Percentiles rank a stretch among this genome's conserved stretches.
phyloP scores from a whole-genome alignment of 129 eudicot genomes.

The Mikania micrantha region DNA sequence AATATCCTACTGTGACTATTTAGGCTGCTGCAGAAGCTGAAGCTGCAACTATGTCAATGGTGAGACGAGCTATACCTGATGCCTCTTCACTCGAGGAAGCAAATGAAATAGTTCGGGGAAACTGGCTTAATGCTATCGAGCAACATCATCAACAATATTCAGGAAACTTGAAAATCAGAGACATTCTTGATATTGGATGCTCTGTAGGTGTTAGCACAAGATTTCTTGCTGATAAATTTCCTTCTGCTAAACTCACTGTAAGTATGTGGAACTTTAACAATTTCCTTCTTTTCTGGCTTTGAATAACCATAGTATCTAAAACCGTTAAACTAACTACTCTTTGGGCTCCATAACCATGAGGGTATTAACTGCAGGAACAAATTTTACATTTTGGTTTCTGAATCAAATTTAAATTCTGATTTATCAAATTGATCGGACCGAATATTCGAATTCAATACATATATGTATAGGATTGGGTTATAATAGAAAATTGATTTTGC shows the following conservation, averaged over 20 bases:
- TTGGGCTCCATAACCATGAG: background rate
- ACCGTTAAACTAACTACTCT: background rate
- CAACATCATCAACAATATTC: constrained; percentile 67
- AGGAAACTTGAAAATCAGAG: constrained; percentile 33
- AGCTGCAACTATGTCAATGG: constrained; percentile 93
- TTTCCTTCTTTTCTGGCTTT: background rate
- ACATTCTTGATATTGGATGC: constrained; percentile 91
- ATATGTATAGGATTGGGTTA: no score
- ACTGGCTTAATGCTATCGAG: constrained; percentile 86
- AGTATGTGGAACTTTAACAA: constrained; percentile 10
- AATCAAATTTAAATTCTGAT: no score
- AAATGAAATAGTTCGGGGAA: constrained; percentile 85
- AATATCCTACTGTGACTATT: background rate
- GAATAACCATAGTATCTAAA: background rate
- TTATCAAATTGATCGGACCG: no score
- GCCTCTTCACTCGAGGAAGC: constrained; percentile 91
- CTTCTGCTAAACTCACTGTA: constrained; percentile 76
- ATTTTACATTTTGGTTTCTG: no score
- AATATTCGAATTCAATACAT: no score
- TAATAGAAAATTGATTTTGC: no score
- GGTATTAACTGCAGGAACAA: no score
- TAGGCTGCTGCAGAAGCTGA: constrained; percentile 99
- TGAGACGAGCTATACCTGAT: constrained; percentile 71
- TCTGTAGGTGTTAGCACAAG: constrained; percentile 98
- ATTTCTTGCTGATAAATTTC: constrained; percentile 71